Base-by-base conservation (phyloP, 768 basidiomycete genomes). In the Collybia mongolica region DNA sequence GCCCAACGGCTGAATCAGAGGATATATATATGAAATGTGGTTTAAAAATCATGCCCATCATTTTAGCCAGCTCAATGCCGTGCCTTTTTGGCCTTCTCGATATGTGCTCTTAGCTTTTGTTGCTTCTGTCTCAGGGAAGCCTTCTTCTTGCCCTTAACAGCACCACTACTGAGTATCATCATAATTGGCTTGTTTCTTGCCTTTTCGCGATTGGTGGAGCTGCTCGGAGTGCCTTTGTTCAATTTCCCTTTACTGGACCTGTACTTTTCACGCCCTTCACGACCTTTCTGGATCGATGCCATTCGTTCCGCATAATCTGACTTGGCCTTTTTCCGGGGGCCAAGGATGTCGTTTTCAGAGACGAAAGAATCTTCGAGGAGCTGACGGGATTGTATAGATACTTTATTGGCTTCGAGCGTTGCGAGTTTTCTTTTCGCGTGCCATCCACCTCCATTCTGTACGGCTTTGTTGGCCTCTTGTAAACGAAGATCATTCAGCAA, bases 261-360 rank as follows among this genome's bases (percentile, higher is more conserved):
- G 63, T 85, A 97, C 71, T 95, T 96, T 65, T 96, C 95, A 43
- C 96, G 80, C 0, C 93, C 96, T 67, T 98, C 95, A 35, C 95
- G 81, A 0, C 96, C 96, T 64, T 93, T 91, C 62, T 88, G 84
- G 54, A 98, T 89, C 6, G 86, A 88, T 4, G 90, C 95, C 69
- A 98, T 80, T 17, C 96, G 87, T 61, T 95, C 95, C 48, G 90
- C 91, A 65, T 98, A 98, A 64, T 90, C 87, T 1, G 91, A 83
- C 69, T 98, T 99, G 28, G 79, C 76, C 73, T 94, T 96, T 72
- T 98, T 98, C 48, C 90, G 83, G 12, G 93, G 91, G 1, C 97
- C 96, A 8, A 98, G 75, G 54, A 99, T 98, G 60, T 95, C 93
- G 54, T 79, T 80, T 62, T 98, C 96, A 12, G 90, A 91, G 45